A percentile compares a stretch with the other conserved stretches of the same genome.
Evolutionary conservation across 1,284 basidiomycete species (phyloP).

Genomic region (Golubevia pallescens): DNA sequence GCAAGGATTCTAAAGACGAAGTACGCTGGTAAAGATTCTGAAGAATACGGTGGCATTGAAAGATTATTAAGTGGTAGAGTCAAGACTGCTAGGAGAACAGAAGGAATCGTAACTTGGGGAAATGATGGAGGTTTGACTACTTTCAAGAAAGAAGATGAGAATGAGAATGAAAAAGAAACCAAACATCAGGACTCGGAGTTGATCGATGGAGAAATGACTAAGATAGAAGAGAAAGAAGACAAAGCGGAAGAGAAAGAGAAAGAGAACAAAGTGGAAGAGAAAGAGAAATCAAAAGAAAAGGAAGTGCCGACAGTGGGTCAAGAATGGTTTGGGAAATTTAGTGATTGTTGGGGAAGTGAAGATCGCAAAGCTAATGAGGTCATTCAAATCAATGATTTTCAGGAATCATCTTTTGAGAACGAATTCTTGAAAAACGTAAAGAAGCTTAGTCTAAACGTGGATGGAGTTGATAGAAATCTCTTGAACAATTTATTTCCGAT

Average conservation of each 20-base stretch:
- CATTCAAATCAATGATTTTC: background rate
- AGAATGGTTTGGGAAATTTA: background rate
- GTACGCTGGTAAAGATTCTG: background rate
- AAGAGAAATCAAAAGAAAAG: background rate
- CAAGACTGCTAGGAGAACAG: no score
- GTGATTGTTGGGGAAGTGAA: background rate
- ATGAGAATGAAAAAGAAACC: background rate
- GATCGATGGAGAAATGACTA: background rate
- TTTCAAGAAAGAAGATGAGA: background rate
- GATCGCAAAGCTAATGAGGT: background rate
- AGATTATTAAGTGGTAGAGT: no score
- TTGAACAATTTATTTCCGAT: no score
- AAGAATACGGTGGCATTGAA: no score
- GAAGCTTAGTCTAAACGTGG: no score
- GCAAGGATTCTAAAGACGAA: slow-evolving; percentile 10
- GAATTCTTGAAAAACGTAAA: no score
- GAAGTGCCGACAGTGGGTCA: background rate
- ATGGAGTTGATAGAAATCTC: no score
- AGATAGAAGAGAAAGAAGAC: background rate
- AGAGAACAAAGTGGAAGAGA: background rate
- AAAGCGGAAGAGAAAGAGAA: background rate
- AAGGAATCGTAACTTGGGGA: no score
- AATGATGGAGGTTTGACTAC: no score
- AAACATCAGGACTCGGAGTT: background rate
- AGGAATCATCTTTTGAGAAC: background rate